Conservation (phyloP, 2,329 filamentous ascomycete genomes). For the Plectosphaerella cucumerina region DNA sequence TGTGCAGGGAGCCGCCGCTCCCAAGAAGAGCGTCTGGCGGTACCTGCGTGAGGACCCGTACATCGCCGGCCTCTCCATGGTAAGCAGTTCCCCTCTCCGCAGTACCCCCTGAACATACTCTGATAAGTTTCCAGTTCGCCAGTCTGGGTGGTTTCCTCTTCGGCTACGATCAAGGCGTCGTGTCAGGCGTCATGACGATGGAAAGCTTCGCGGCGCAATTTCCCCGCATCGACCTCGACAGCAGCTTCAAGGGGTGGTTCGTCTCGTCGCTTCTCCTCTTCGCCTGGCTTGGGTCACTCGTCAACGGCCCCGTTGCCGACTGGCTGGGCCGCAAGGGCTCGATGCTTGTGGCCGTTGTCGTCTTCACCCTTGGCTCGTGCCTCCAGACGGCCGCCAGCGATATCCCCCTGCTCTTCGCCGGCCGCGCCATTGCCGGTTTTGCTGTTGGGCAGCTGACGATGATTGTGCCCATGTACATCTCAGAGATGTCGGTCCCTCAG, state of each 20-base stretch:
- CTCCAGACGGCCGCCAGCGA: conserved; percentile 38
- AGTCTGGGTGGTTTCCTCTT: conserved; percentile 39
- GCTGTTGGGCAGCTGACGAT: conserved; percentile 35
- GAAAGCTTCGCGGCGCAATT: conserved; percentile 30
- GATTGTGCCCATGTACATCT: conserved; percentile 40
- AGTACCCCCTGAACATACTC: too few relatives aligned
- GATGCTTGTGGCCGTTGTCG: conserved; percentile 27
- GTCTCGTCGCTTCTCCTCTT: conserved; percentile 43
- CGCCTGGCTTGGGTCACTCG: conserved; percentile 44
- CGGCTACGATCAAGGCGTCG: conserved; percentile 46
- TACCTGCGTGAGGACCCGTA: conserved; percentile 34
- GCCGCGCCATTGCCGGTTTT: conserved; percentile 37
- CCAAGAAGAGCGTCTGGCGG: conserved; percentile 19
- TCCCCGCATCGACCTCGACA: conserved; percentile 33
- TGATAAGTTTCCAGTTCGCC: conserved; percentile 14
- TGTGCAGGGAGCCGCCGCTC: conserved; percentile 8
- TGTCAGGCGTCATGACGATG: conserved; percentile 43
- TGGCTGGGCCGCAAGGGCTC: conserved; percentile 26
- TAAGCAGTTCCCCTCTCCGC: conserved; percentile 16
- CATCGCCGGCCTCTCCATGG: conserved; percentile 37
- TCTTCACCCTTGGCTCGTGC: conserved; percentile 36
- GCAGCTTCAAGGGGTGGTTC: conserved; percentile 47
- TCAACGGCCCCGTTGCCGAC: conserved; percentile 34
- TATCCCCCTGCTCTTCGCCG: conserved; percentile 32
- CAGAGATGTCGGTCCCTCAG: conserved; percentile 42